Percentiles rank a stretch among this genome's conserved stretches.
These are phyloP conservation scores for Pythium brachiatum DNA, from an alignment of 352 stramenopile species.

Conservation along the genomic window DNA sequence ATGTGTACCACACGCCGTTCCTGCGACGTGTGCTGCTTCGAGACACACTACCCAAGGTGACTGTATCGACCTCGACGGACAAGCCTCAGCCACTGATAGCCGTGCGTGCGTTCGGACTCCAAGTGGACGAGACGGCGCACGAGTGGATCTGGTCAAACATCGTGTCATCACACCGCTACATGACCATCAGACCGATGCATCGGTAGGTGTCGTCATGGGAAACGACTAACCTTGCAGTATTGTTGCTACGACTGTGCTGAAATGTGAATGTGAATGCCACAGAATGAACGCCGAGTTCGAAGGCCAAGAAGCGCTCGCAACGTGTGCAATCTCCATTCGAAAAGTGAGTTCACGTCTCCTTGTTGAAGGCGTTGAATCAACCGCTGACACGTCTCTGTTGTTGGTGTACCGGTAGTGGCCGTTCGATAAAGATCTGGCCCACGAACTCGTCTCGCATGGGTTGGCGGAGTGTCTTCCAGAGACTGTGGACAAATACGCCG, in stretches of 20 bases:
- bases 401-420: constrained; percentile 39
- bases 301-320: constrained; percentile 34
- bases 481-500: constrained; percentile 54
- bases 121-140: constrained; percentile 67
- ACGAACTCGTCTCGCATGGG: constrained; percentile 56
- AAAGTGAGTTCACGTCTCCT: constrained; percentile 31
- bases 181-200: constrained; percentile 59
- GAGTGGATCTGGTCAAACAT: constrained; percentile 70
- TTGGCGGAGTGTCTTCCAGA: constrained; percentile 66
- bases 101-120: constrained; percentile 65
- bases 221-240: not conserved
- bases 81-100: constrained; percentile 37
- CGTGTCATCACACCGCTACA: constrained; percentile 57
- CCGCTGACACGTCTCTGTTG: not conserved
- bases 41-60: constrained; percentile 45
- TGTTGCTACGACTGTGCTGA: no score
- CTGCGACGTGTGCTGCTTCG: constrained; percentile 52
- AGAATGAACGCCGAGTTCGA: constrained; percentile 4
- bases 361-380: not conserved
- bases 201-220: constrained; percentile 27
- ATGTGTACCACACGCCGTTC: constrained; percentile 82
- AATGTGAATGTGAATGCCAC: no score
- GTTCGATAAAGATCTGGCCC: constrained; percentile 51
- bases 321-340: constrained; percentile 44
- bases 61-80: constrained; percentile 13